phyloP scores from a whole-genome alignment of 2,329 filamentous ascomycete genomes.

The Sporothrix brunneoviolacea region DNA sequence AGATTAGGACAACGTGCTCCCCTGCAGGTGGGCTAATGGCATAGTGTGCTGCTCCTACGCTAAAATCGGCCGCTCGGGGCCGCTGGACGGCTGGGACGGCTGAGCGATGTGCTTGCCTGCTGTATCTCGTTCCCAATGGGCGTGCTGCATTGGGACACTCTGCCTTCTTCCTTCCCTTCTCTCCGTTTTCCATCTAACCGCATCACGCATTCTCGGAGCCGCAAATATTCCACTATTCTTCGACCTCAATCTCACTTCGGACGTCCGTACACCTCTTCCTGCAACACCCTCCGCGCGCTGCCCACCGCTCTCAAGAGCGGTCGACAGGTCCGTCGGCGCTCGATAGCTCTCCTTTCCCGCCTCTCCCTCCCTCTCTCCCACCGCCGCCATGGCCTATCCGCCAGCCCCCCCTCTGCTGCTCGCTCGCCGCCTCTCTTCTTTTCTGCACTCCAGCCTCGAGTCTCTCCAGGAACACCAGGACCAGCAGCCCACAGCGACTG shows the following conservation, averaged over 20 bases:
- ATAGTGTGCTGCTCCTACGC: background rate
- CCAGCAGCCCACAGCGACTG: conserved; percentile 27
- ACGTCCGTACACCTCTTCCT: too few relatives aligned
- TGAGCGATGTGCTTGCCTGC: too few relatives aligned
- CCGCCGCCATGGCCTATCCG: conserved; percentile 26
- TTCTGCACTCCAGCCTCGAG: conserved; percentile 50
- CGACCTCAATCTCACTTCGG: too few relatives aligned
- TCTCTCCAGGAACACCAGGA: conserved; percentile 13
- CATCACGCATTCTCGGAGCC: too few relatives aligned
- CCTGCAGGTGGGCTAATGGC: background rate
- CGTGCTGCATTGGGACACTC: too few relatives aligned
- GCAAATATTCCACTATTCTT: too few relatives aligned
- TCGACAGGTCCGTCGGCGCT: too few relatives aligned
- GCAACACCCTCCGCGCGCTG: too few relatives aligned
- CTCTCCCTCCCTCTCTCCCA: background rate
- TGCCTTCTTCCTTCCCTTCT: too few relatives aligned
- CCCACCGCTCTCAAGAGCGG: too few relatives aligned
- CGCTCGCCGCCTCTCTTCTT: conserved; percentile 56
- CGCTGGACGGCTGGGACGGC: background rate
- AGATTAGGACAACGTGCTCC: background rate
- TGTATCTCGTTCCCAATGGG: background rate
- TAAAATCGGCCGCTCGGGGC: background rate
- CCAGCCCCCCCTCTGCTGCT: conserved; percentile 55
- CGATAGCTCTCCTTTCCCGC: background rate
- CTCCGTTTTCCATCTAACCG: too few relatives aligned